Base-by-base conservation (phyloP, 83 land plant genomes). In the Diphasiastrum complanatum region DNA sequence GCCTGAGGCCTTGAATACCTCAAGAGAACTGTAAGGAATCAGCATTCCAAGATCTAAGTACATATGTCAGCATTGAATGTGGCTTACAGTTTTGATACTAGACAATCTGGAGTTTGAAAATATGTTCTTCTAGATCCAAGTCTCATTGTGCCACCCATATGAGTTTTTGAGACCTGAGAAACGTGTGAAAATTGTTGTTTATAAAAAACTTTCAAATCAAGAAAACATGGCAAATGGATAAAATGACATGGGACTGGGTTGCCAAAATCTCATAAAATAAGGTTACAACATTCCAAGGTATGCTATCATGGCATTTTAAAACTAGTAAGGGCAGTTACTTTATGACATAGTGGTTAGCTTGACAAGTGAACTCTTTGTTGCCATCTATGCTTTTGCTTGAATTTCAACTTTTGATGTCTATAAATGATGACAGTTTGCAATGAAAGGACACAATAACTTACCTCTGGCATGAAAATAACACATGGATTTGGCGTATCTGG, bases 401-500 rank as follows among this genome's bases (percentile, higher is more conserved):
- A n/a, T n/a, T n/a, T n/a, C n/a, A n/a, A n/a, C n/a, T n/a, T n/a
- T n/a, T n/a, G n/a, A n/a, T n/a, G n/a, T n/a, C n/a, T n/a, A n/a
- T n/a, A n/a, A 22, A n/a, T 50, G 22, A 11, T 50, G 23, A 22
- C 25, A 50, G 11, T 50, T 50, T n/a, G 0, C 14, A 50, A 22
- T 50, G 23, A 50, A n/a, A 1, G 11, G 26, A 12, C 14, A 23
- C 25, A 24, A 11, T 10, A 35, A 47, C 3, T 40, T 38, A 92
- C 98, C 88, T 93, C 98, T 33, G 96, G 96, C 99, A 93, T 89
- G 63, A 71, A 85, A 24, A 93, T 76, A 47, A 93, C 96, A 82
- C 86, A 93, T 1, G 96, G 99, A 57, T 79, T 72, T 1, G 50
- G 74, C 24, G 91, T 88, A 5, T 80, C 51, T 0, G 81, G 65